Evolutionary conservation across 495 filamentous ascomycete species (phyloP), one percentile per base, ranked within the genome.

Genomic region (Delitschia confertaspora): DNA sequence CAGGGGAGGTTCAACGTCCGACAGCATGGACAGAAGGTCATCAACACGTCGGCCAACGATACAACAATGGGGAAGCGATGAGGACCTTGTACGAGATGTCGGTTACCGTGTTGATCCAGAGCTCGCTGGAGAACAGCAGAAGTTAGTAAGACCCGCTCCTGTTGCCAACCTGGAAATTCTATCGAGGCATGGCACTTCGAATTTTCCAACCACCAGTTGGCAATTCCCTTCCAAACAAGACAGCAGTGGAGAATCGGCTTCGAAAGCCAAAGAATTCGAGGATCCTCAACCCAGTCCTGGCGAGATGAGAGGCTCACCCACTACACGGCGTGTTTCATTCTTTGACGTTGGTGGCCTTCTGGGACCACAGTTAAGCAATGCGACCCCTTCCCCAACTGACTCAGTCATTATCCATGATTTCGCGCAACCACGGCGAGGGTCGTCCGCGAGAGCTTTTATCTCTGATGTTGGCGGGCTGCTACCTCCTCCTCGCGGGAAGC

Each of bases 371-470:
- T 22, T 27, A 11, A 41, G 27, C 18, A 24, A n/a, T 46, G 24
- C 34, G 14, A 17, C 30, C 17, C 48, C 32, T 31, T 54, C 54
- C 25, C 55, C 48, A 18, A 67, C 65, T 47, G 66, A 61, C 16
- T 61, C 59, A 14, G 72, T 45, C 2, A 67, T 43, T 9, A 37
- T 54, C 45, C 64, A 69, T 22, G 63, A 70, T 47, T 74, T 65
- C 27, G 57, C 54, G 22, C 43, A 45, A 20, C 38, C 56, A 4
- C 51, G 61, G 23, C 27, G 54, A 26, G 56, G 59, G 13, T 60
- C 57, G n/a, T n/a, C n/a, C n/a, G n/a, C n/a, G 10, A 48, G 49
- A 29, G 49, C 55, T 8, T 47, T 60, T 4, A 39, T 58, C 7
- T 32, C 47, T 14, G 58, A 59, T 34, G 23, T 59, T 2, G 58